phyloP scores from a whole-genome alignment of 805 yeast genomes.

The Kazachstania taianensis region DNA sequence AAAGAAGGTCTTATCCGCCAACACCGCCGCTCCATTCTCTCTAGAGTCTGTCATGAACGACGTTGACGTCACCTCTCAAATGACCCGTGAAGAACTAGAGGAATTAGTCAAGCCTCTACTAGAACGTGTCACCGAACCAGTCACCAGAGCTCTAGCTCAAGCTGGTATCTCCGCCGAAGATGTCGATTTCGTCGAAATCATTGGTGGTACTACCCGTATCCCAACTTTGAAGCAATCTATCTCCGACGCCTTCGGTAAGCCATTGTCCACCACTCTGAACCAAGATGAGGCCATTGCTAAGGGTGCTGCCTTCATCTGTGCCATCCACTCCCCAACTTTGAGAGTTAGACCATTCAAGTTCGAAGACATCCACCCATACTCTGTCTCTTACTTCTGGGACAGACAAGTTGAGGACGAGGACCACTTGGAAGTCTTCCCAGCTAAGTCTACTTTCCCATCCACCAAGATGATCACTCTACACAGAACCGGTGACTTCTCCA shows the following conservation, averaged over 20 bases:
- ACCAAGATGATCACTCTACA: conserved; percentile 90
- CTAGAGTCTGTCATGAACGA: conserved; percentile 97
- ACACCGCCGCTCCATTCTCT: conserved; percentile 86
- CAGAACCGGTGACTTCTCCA: conserved; percentile 80
- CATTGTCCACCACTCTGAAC: conserved; percentile 86
- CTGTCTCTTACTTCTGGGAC: conserved; percentile 94
- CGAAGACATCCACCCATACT: conserved; percentile 85
- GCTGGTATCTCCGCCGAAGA: conserved; percentile 68
- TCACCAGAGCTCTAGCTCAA: conserved; percentile 68
- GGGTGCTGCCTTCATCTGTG: conserved; percentile 98
- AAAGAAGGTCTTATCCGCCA: conserved; percentile 95
- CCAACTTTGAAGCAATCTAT: conserved; percentile 83
- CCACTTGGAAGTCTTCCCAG: conserved; percentile 93
- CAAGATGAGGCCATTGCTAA: conserved; percentile 99
- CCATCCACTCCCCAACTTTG: conserved; percentile 96
- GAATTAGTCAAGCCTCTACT: conserved; percentile 76
- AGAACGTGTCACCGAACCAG: conserved; percentile 64
- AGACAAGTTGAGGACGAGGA: conserved; percentile 84
- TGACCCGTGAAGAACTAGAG: conserved; percentile 89
- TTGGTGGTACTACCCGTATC: conserved; percentile 98
- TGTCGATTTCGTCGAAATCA: conserved; percentile 83
- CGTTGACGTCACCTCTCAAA: conserved; percentile 82
- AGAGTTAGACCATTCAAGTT: conserved; percentile 98
- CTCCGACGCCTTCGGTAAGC: conserved; percentile 71
- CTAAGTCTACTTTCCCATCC: conserved; percentile 85